Evolutionary conservation across 176 grass and related monocot genomes (phyloP).

Genomic region (Oryza glumipatula): DNA sequence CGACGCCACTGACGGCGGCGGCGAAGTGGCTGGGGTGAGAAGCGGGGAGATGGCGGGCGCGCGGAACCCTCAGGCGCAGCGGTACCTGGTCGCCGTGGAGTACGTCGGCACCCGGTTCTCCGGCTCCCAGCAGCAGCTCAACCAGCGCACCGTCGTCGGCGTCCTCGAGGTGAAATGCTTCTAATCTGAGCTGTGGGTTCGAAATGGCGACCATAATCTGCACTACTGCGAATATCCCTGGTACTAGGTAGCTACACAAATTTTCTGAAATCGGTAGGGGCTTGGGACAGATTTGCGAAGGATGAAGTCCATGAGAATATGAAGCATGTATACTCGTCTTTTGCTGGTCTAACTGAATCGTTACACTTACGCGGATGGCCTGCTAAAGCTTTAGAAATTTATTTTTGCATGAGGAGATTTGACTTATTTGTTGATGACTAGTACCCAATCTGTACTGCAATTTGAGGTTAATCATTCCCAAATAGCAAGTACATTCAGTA

Average conservation of each 20-base stretch:
- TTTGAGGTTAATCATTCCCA: background rate
- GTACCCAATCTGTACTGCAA: background rate
- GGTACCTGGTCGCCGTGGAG: slow-evolving; percentile 89
- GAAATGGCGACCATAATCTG: background rate
- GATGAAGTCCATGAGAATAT: background rate
- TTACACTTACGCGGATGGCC: background rate
- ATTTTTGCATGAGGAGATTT: background rate
- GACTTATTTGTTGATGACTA: background rate
- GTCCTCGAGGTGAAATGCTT: slow-evolving; percentile 72
- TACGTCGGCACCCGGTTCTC: slow-evolving; percentile 86
- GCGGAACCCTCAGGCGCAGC: slow-evolving; percentile 62
- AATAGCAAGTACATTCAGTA: background rate
- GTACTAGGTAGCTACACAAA: background rate
- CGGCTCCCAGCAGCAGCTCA: slow-evolving; percentile 82
- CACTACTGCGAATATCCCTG: background rate
- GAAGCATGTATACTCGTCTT: background rate
- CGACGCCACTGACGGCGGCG: background rate
- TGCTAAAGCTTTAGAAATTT: background rate
- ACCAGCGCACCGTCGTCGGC: slow-evolving; percentile 83
- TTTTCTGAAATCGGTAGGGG: background rate
- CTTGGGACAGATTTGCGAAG: background rate
- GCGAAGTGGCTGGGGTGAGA: background rate
- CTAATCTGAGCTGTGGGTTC: background rate
- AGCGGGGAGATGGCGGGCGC: slow-evolving; percentile 35
- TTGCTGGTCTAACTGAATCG: background rate